phyloP scores from a whole-genome alignment of 2,329 filamentous ascomycete species.

The Nothophoma quercina region DNA sequence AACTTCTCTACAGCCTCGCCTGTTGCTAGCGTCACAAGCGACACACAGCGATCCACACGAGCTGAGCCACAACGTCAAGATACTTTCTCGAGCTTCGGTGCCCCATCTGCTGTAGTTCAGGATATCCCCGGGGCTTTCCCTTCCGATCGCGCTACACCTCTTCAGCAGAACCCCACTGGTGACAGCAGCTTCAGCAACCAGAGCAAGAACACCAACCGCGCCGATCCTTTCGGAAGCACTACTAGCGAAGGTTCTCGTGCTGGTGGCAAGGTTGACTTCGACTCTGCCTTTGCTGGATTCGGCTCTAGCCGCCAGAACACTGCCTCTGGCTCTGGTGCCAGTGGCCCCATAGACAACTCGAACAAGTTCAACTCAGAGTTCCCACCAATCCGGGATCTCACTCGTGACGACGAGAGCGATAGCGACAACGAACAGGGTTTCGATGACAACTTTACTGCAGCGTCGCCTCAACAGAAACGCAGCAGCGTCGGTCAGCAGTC shows the following conservation, averaged over 20 bases:
- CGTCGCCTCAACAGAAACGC: conserved; percentile 53
- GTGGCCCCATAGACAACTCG: conserved; percentile 44
- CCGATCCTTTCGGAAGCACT: conserved; percentile 52
- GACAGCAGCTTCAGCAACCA: conserved; percentile 58
- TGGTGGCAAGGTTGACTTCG: conserved; percentile 78
- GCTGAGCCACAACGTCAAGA: conserved; percentile 51
- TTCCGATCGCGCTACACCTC: conserved; percentile 49
- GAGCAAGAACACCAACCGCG: conserved; percentile 51
- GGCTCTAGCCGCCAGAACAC: conserved; percentile 60
- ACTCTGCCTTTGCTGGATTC: conserved; percentile 84
- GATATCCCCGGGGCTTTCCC: conserved; percentile 60
- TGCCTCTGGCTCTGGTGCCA: conserved; percentile 45
- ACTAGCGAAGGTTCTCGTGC: conserved; percentile 42
- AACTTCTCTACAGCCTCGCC: conserved; percentile 48
- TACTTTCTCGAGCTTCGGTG: conserved; percentile 49
- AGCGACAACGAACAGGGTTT: conserved; percentile 74
- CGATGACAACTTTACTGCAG: conserved; percentile 88
- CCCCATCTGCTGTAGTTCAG: conserved; percentile 33
- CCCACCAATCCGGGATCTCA: conserved; percentile 89
- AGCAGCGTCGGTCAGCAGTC: conserved; percentile 36
- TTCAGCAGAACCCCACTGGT: conserved; percentile 58
- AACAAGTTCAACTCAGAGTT: conserved; percentile 77
- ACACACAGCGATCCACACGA: conserved; percentile 44
- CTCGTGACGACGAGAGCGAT: conserved; percentile 84
- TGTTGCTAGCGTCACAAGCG: conserved; percentile 50